Evolutionary conservation across 345 rosid genomes (phyloP).

Genomic region (Gossypium australe): DNA sequence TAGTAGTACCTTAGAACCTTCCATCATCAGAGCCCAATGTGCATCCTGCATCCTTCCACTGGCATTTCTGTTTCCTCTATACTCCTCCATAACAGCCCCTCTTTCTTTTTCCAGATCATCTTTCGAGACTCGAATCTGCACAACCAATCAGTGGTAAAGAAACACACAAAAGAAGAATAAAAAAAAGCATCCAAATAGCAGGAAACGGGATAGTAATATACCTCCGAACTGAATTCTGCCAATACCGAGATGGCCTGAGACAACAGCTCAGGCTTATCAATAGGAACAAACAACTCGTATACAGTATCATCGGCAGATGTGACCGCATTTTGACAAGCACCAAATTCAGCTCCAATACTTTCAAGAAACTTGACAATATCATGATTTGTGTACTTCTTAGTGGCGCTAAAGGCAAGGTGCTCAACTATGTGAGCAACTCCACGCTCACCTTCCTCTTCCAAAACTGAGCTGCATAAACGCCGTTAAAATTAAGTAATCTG

Average conservation of each 20-base stretch:
- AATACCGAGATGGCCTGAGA: conserved; percentile 83
- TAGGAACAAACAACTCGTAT: conserved; percentile 84
- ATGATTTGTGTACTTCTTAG: conserved; percentile 73
- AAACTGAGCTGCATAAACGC: conserved; percentile 76
- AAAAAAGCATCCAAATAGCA: background rate
- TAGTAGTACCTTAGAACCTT: conserved; percentile 71
- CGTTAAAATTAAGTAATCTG: conserved; percentile 10
- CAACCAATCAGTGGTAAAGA: background rate
- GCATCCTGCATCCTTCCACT: conserved; percentile 92
- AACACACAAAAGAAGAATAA: background rate
- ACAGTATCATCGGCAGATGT: conserved; percentile 91
- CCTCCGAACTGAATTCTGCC: conserved; percentile 93
- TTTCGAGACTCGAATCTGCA: conserved; percentile 74
- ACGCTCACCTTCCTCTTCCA: conserved; percentile 94
- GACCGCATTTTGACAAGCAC: conserved; percentile 90
- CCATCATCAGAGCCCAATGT: conserved; percentile 84
- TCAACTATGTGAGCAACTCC: conserved; percentile 95
- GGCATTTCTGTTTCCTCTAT: conserved; percentile 82
- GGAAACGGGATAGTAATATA: conserved; percentile 16
- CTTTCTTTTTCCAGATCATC: conserved; percentile 89
- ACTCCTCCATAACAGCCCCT: conserved; percentile 95
- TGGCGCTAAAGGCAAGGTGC: conserved; percentile 96
- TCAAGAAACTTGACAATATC: conserved; percentile 87
- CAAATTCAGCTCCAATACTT: conserved; percentile 93
- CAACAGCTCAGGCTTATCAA: conserved; percentile 69